Base-by-base conservation (phyloP, 2,329 filamentous ascomycete species). In the Colletotrichum sp. region DNA sequence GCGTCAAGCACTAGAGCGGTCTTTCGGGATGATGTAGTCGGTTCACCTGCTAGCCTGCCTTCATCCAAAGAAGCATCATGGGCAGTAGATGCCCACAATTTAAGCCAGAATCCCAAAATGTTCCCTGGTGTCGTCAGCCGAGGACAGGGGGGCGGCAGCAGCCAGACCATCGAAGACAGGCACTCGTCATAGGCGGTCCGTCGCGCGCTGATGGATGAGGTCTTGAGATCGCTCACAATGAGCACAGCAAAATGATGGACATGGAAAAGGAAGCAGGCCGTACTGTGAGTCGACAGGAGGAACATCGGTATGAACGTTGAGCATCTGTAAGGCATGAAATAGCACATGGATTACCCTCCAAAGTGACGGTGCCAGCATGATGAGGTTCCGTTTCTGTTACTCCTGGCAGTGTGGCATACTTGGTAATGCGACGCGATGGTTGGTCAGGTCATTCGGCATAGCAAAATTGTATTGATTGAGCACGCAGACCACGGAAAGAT, bases 111-210 rank as follows among this genome's bases (percentile, higher is more conserved):
- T 82, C 94, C 93, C 13, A 90, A 89, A 77, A 92, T 95, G 77
- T 94, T 95, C 78, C 94, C 94, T 0, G 94, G 94, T 0, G 89
- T 96, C 36, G 89, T 95, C 61, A 88, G 88, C 19, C 85, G 89
- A 71, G 88, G 88, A 34, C 83, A 70, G 32, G 22, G 36, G 25
- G 49, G 70, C n/a, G 57, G 30, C 27, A 66, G 57, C 11, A 49
- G 30, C n/a, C 36, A 22, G 59, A n/a, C n/a, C 8, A 11, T 44
- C 55, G 49, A 70, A n/a, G 36, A 44, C 36, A 49, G 52, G 12
- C 39, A 65, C n/a, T 12, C 13, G 15, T 34, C 29, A 62, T 49
- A 13, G 71, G n/a, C 59, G 57, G 12, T 19, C 22, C 19, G 22
- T 39, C 13, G n/a, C 25, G 27, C 59, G 59, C 19, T 52, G 44